A percentile compares a stretch with the other conserved stretches of the same genome.
These are phyloP conservation scores for Sporobolomyces phaffii DNA, from an alignment of 768 basidiomycete species.

Conservation along the genomic window DNA sequence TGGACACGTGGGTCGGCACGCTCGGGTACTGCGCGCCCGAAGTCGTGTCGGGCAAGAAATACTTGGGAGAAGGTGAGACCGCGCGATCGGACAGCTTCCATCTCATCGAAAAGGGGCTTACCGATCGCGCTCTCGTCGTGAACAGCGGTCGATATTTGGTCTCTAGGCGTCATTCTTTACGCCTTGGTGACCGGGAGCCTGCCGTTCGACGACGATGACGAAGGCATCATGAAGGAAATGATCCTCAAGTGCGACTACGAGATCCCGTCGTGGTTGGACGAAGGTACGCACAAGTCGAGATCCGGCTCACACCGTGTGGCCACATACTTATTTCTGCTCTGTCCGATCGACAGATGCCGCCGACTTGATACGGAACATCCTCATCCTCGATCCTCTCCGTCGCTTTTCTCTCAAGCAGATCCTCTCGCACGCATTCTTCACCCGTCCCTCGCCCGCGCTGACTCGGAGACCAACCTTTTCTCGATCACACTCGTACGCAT, in stretches of 20 bases:
- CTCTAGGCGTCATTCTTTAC: conserved; percentile 87
- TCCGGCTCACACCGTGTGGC: too few relatives aligned
- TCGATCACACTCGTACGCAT: conserved; percentile 1
- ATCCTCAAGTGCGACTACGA: conserved; percentile 82
- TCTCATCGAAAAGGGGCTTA: too few relatives aligned
- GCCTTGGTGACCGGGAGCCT: conserved; percentile 82
- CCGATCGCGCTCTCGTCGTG: not conserved
- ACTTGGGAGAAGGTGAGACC: conserved; percentile 73
- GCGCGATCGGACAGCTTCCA: not conserved
- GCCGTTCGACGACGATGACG: conserved; percentile 85
- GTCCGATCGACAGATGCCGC: too few relatives aligned
- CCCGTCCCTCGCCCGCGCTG: conserved; percentile 11
- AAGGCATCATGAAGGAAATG: conserved; percentile 70
- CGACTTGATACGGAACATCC: conserved; percentile 68
- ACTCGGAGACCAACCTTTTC: conserved; percentile 8
- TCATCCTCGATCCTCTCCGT: conserved; percentile 45
- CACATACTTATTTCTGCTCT: too few relatives aligned
- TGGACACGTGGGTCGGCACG: conserved; percentile 92
- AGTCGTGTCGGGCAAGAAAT: conserved; percentile 75
- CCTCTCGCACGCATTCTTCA: conserved; percentile 37
- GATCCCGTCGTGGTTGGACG: conserved; percentile 84
- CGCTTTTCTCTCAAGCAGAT: conserved; percentile 22
- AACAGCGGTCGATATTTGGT: conserved; percentile 89
- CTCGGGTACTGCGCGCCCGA: conserved; percentile 96
- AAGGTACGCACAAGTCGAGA: conserved; percentile 56